phyloP scores from a whole-genome alignment of 306 rosid genomes.

The Ochetophila trinervis region DNA sequence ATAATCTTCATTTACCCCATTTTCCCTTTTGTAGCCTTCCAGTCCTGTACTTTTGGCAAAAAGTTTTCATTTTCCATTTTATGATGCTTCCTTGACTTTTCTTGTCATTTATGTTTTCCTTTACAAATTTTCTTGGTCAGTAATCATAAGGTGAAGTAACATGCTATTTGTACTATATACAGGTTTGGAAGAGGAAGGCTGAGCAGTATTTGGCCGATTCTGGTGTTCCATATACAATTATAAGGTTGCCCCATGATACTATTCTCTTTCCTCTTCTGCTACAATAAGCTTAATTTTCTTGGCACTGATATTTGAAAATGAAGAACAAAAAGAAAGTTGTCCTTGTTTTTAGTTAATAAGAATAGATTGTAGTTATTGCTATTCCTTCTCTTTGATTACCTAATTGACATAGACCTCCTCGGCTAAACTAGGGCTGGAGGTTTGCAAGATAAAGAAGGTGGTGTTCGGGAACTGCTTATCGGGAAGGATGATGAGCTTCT shows the following conservation, averaged over 20 bases:
- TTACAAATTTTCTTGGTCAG: background rate
- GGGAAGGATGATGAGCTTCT: conserved; percentile 96
- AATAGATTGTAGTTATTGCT: background rate
- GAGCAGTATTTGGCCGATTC: conserved; percentile 94
- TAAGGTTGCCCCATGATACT: conserved; percentile 50
- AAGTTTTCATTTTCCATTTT: background rate
- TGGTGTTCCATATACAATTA: conserved; percentile 83
- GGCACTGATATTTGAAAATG: background rate
- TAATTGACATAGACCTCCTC: background rate
- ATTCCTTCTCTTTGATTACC: background rate
- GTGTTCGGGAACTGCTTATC: conserved; percentile 63
- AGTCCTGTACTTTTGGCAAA: background rate
- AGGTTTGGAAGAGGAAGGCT: conserved; percentile 98
- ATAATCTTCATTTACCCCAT: conserved; percentile 7
- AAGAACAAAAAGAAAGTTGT: background rate
- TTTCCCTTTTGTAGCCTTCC: background rate
- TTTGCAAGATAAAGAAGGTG: conserved; percentile 84
- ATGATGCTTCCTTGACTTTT: background rate
- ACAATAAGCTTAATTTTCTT: too few species aligned
- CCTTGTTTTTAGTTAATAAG: background rate
- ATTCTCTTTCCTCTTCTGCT: background rate
- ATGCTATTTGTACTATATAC: conserved; percentile 8
- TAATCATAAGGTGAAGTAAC: background rate
- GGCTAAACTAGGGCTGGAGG: conserved; percentile 80
- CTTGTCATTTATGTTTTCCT: background rate